Evolutionary conservation across 192 early-diverging fungal species (phyloP), one percentile per base, ranked within the genome.

Genomic region (Coemansia sp.): DNA sequence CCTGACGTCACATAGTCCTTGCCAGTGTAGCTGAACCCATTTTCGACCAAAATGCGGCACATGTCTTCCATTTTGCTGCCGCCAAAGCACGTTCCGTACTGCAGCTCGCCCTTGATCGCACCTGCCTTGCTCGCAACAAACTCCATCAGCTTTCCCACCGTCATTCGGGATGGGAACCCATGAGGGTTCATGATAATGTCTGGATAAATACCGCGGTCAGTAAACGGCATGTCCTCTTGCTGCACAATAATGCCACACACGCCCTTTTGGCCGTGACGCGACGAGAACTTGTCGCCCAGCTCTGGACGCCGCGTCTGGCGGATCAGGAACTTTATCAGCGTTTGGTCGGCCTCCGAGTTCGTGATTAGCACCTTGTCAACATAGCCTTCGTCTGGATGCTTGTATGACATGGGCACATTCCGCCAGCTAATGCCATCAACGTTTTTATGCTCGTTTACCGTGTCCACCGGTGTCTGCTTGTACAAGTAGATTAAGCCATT

Each of bases 181-280:
- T 98, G 96, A 10, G 96, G 96, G 85, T 98, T 98, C 94, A 98
- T 98, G 83, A 98, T 94, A 58, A 98, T 92, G 66, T 98, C 96
- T 9, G 96, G 96, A 43, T 83, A 87, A 27, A 96, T 86, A 50
- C 96, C 96, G 37, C 85, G 72, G 71, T 97, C 94, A 11, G 89
- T 84, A 76, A 97, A 98, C 23, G 96, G 96, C 93, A 98, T 93
- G 72, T 98, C 95, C 74, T 96, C 95, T 63, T 97, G 93, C 65
- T 91, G 88, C 41, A 97, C 94, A 82, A 98, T 98, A 56, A 96
- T 92, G 47, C 95, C 96, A 62, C 91, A 93, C 22, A 95, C 93
- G 60, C 96, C 96, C 69, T 98, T 98, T 69, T 98, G 96, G 59
- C 95, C 96, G 85, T 97, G 95, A 57, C 96, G 90, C 32, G 93